These are phyloP conservation scores for Arachnopeziza araneosa DNA, from an alignment of 2,329 filamentous ascomycete genomes.

Conservation along the genomic window DNA sequence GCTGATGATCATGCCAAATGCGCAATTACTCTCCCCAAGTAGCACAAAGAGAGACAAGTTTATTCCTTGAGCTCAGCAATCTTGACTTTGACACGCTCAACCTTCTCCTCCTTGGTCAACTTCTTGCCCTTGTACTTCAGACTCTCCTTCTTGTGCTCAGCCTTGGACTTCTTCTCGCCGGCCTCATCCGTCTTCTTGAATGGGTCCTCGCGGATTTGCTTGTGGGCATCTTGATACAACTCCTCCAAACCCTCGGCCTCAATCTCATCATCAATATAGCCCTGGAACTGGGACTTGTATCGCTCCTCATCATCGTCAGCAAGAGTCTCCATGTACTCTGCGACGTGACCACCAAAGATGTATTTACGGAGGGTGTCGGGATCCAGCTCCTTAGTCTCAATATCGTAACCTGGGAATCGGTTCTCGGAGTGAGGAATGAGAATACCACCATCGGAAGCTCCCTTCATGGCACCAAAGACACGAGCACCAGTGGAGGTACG, in stretches of 20 bases:
- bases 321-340: conserved; percentile 99
- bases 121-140: conserved; percentile 79
- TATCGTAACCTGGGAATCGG: conserved; percentile 98
- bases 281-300: conserved; percentile 95
- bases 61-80: conserved; percentile 70
- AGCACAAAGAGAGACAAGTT: conserved; percentile 10
- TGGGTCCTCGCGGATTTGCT: conserved; percentile 94
- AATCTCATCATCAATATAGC: conserved; percentile 95
- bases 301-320: conserved; percentile 99
- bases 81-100: conserved; percentile 79
- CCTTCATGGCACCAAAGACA: conserved; percentile 99
- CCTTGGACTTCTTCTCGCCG: conserved; percentile 90
- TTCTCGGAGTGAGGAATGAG: conserved; percentile 97
- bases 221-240: conserved; percentile 89
- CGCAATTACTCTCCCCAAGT: neutral
- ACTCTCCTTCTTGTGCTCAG: conserved; percentile 92
- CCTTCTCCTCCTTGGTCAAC: conserved; percentile 78
- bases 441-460: conserved; percentile 96
- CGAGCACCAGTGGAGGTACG: conserved; percentile 97
- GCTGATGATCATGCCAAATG: conserved; percentile 4
- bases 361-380: conserved; percentile 96
- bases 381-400: conserved; percentile 96
- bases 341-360: conserved; percentile 97
- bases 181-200: conserved; percentile 82
- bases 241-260: conserved; percentile 98